phyloP scores from a whole-genome alignment of 2,329 filamentous ascomycete species.

The Orbilia quercus region DNA sequence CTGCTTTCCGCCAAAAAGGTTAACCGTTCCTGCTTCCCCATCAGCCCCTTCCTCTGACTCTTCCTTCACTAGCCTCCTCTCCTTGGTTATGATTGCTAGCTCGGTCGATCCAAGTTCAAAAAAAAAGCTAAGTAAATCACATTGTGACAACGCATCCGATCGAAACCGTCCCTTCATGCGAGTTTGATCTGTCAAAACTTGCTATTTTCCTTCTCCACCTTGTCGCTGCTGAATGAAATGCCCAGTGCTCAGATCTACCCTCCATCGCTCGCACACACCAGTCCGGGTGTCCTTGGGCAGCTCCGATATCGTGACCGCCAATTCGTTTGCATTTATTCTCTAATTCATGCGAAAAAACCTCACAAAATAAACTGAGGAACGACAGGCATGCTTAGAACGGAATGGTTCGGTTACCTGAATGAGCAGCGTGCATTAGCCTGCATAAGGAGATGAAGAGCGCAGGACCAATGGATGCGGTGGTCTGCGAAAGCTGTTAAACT shows the following conservation, averaged over 20 bases:
- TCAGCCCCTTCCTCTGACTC: slow-evolving; percentile 11
- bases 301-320: slow-evolving; percentile 20
- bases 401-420: slow-evolving; percentile 24
- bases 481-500: slow-evolving; percentile 9
- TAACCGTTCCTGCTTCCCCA: slow-evolving; percentile 13
- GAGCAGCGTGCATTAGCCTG: slow-evolving; percentile 43
- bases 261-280: slow-evolving; percentile 4
- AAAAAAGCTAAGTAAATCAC: slow-evolving; percentile 9
- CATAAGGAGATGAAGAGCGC: slow-evolving; percentile 16
- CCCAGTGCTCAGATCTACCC: slow-evolving; percentile 37
- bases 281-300: slow-evolving; percentile 1
- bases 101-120: slow-evolving; percentile 5
- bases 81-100: too few relatives aligned
- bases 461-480: slow-evolving; percentile 35
- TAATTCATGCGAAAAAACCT: slow-evolving; percentile 35
- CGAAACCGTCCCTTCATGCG: slow-evolving; percentile 42
- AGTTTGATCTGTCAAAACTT: slow-evolving; percentile 50
- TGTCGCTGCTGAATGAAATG: background rate
- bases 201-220: slow-evolving; percentile 7
- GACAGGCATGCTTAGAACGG: slow-evolving; percentile 43
- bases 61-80: slow-evolving; percentile 9
- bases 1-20: slow-evolving; percentile 37
- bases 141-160: slow-evolving; percentile 47
- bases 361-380: slow-evolving; percentile 2
- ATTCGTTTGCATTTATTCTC: slow-evolving; percentile 10